These are phyloP conservation scores for Zymoseptoria crescenta DNA, from an alignment of 2,329 filamentous ascomycete species.

Conservation along the genomic window DNA sequence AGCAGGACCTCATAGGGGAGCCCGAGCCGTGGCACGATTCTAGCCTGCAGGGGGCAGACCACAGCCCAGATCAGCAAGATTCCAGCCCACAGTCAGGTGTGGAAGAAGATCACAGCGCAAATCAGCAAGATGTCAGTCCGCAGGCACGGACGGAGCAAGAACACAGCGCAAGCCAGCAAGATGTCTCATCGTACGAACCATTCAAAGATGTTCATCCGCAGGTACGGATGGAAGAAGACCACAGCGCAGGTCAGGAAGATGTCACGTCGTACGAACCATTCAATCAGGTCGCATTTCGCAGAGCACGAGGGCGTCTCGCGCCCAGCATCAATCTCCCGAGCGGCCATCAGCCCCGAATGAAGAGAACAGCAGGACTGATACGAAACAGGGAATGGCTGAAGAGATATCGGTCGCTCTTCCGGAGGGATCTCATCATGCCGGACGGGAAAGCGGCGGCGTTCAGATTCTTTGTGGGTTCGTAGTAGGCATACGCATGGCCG, in stretches of 20 bases:
- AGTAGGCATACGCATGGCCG: background rate
- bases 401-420: conserved; percentile 5
- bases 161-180: background rate
- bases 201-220: background rate
- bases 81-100: background rate
- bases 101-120: background rate
- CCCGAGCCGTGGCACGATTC: background rate
- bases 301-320: background rate
- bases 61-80: background rate
- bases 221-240: background rate
- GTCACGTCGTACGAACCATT: background rate
- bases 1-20: background rate
- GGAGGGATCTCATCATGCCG: conserved; percentile 4
- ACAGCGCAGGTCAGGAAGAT: background rate
- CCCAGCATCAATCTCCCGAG: background rate
- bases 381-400: background rate
- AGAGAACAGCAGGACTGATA: background rate
- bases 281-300: background rate
- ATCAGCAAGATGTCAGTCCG: background rate
- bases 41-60: background rate
- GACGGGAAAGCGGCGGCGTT: conserved; percentile 5
- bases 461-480: background rate
- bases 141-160: background rate
- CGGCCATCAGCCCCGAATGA: background rate
- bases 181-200: background rate